phyloP scores from a whole-genome alignment of 345 rosid species.

The Aquilaria sinensis region DNA sequence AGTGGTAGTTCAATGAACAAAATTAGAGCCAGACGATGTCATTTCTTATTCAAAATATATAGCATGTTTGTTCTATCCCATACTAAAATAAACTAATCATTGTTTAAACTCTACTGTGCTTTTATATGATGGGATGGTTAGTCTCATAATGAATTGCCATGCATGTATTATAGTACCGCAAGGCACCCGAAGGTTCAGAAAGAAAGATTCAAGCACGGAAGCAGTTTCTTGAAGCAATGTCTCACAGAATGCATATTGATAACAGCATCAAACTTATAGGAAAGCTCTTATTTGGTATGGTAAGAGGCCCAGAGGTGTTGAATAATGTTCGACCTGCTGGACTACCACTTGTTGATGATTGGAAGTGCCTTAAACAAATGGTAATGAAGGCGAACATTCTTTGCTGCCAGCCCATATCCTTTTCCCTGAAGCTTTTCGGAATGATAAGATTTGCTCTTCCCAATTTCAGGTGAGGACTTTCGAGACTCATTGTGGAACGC shows the following conservation, averaged over 20 bases:
- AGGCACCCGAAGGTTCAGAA: constrained; percentile 74
- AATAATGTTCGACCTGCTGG: constrained; percentile 55
- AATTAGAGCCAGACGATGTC: too few relatives aligned
- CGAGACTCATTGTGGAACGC: constrained; percentile 74
- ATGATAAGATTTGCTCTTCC: too few relatives aligned
- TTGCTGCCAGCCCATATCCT: background rate
- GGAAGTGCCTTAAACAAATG: constrained; percentile 77
- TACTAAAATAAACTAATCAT: too few relatives aligned
- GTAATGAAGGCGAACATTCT: constrained; percentile 20
- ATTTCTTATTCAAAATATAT: too few relatives aligned
- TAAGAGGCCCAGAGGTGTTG: constrained; percentile 51
- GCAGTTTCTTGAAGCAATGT: constrained; percentile 73
- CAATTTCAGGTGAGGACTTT: constrained; percentile 62
- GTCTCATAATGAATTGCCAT: too few relatives aligned
- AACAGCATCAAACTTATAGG: constrained; percentile 63
- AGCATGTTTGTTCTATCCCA: too few relatives aligned
- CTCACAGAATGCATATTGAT: constrained; percentile 80
- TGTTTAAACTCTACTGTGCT: too few relatives aligned
- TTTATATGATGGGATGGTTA: too few relatives aligned
- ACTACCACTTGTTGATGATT: constrained; percentile 83
- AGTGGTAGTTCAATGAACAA: too few relatives aligned
- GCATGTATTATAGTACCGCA: constrained; percentile 48
- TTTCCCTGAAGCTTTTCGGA: background rate
- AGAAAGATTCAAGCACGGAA: constrained; percentile 66
- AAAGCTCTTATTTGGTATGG: constrained; percentile 69